Evolutionary conservation across 108 stramenopile species (phyloP), one percentile per base, ranked within the genome.

Genomic region (Cyclotella cryptica): DNA sequence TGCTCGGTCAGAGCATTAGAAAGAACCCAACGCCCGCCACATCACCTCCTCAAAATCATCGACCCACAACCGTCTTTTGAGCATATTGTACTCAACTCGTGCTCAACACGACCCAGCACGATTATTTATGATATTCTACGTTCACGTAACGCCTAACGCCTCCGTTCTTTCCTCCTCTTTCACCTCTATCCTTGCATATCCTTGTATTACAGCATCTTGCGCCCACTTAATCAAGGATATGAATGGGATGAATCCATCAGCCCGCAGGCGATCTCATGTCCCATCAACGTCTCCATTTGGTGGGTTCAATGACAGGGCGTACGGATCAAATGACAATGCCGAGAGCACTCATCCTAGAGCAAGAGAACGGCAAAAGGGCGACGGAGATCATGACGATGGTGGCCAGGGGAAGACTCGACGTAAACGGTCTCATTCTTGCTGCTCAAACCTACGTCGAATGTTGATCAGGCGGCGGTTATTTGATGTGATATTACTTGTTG

Each of bases 341-440:
- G 19, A 7, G 4, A 40, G 45, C 19, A 12, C 46, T 15, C 21
- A 66, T 4, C 12, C 44, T 66, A 2, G 4, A 5, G 45, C 44
- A 22, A 28, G 22, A 14, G 66, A 3, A 42, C 24, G 8, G n/a
- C 26, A 22, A 14, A 22, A 49, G 44, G 45, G 39, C 19, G 19
- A 46, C 14, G 44, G 30, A 66, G 15, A 47, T 22, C 19, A 28
- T 18, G 44, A 45, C 18, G 61, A 52, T 42, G 61, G 72, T 51
- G 54, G 42, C 46, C 52, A 74, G 15, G 14, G 53, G 26, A 74
- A 66, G 74, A 74, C 40, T 15, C 74, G 60, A 53, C 21, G 51
- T 40, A 62, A 62, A 30, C 1, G 39, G 17, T 45, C 26, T 4
- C 39, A 71, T 22, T 35, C 30, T 40, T 35, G 39, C 62, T n/a